Conservation (phyloP, 192 early-diverging fungal species). For the Coemansia biformis region DNA sequence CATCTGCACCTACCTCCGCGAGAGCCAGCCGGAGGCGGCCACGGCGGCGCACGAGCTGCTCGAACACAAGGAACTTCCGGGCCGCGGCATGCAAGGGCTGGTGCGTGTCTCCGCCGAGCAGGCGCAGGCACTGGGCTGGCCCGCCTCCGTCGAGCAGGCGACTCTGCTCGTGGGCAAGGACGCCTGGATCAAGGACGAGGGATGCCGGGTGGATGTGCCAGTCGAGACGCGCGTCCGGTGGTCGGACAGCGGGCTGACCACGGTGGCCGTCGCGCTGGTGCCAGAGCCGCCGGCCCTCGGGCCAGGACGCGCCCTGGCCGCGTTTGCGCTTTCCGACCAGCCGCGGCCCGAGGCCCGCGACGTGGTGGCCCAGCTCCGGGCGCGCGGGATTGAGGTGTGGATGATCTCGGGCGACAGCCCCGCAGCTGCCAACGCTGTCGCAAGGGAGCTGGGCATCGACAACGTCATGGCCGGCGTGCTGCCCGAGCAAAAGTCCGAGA, state of each 20-base stretch:
- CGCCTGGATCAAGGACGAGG: conserved; percentile 56
- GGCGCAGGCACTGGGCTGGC: conserved; percentile 25
- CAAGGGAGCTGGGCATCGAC: conserved; percentile 69
- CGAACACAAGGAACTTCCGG: conserved; percentile 39
- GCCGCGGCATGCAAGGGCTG: conserved; percentile 38
- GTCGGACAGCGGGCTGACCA: conserved; percentile 60
- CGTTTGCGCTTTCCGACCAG: conserved; percentile 75
- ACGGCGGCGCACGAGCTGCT: conserved; percentile 11
- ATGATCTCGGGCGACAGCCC: conserved; percentile 94
- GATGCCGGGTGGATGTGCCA: conserved; percentile 47
- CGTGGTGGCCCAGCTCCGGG: conserved; percentile 63
- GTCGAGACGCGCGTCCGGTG: conserved; percentile 44
- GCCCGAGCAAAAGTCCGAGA: conserved; percentile 79
- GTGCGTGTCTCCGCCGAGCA: conserved; percentile 17
- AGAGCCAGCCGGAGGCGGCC: conserved; percentile 14
- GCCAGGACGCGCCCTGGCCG: conserved; percentile 54
- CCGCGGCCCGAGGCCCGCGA: conserved; percentile 74
- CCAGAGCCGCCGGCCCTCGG: conserved; percentile 44
- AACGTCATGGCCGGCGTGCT: conserved; percentile 88
- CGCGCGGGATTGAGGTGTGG: conserved; percentile 71
- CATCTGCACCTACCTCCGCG: conserved; percentile 58
- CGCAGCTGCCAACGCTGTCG: conserved; percentile 75
- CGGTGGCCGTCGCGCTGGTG: conserved; percentile 38
- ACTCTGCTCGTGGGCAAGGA: conserved; percentile 65
- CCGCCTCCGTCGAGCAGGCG: conserved; percentile 7